Conservation (phyloP, 192 early-diverging fungal species). For the Coemansia sp. region DNA sequence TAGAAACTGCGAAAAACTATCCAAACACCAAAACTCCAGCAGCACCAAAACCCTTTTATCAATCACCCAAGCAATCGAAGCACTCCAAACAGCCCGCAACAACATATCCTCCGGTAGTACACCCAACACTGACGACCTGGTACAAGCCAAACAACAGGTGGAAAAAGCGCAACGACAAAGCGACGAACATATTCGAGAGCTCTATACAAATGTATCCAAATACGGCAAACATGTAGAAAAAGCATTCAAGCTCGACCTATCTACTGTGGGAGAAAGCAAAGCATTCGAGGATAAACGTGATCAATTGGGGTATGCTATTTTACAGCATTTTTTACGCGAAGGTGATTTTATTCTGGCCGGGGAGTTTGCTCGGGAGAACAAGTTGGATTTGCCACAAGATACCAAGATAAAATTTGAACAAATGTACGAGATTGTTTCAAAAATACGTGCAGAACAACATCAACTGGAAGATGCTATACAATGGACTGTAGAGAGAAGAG, state of each 20-base stretch:
- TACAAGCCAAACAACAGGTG: conserved; percentile 14
- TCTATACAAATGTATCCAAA: conserved; percentile 62
- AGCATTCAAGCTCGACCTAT: conserved; percentile 71
- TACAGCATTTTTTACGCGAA: conserved; percentile 81
- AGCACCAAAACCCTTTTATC: conserved; percentile 48
- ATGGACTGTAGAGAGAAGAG: conserved; percentile 73
- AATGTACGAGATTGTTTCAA: conserved; percentile 77
- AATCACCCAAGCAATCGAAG: conserved; percentile 51
- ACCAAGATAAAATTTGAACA: conserved; percentile 71
- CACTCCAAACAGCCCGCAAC: conserved; percentile 36
- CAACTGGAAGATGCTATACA: conserved; percentile 67
- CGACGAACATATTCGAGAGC: conserved; percentile 65
- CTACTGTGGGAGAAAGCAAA: conserved; percentile 40
- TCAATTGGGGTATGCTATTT: conserved; percentile 65
- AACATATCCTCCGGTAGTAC: conserved; percentile 1
- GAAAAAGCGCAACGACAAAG: conserved; percentile 11
- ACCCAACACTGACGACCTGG: conserved; percentile 33
- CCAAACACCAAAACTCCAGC: conserved; percentile 63
- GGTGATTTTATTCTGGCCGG: conserved; percentile 84
- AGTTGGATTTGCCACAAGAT: conserved; percentile 45
- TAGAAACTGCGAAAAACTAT: conserved; percentile 67
- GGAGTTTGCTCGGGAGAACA: conserved; percentile 49
- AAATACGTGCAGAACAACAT: conserved; percentile 54
- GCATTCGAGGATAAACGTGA: conserved; percentile 75
- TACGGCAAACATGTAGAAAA: conserved; percentile 78